These are phyloP conservation scores for Glebionis coronaria DNA, from an alignment of 129 eudicot genomes.

Conservation along the genomic window DNA sequence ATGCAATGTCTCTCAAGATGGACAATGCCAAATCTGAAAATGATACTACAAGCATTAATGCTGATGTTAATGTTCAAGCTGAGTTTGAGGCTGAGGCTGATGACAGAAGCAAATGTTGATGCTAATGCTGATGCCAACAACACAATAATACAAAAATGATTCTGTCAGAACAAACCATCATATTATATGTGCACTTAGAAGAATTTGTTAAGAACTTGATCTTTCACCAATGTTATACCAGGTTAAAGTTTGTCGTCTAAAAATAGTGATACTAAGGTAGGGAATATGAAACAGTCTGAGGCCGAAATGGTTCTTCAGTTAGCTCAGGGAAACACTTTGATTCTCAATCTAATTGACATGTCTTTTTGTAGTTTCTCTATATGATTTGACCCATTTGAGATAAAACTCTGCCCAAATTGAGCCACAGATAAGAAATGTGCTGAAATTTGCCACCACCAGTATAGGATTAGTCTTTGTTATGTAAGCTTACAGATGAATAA, in stretches of 20 bases:
- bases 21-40: conserved; percentile 31
- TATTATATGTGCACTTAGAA: conserved; percentile 62
- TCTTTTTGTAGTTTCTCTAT: too few species aligned
- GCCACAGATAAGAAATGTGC: neutral
- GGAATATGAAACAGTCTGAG: neutral
- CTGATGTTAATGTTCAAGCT: conserved; percentile 40
- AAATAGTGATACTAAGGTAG: neutral
- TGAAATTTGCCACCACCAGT: neutral
- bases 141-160: conserved; percentile 75
- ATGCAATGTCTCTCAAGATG: conserved; percentile 31
- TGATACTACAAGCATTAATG: conserved; percentile 16
- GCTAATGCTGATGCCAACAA: conserved; percentile 39
- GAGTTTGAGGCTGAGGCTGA: conserved; percentile 58
- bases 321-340: too few species aligned
- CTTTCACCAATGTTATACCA: conserved; percentile 98
- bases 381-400: too few species aligned
- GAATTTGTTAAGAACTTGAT: conserved; percentile 83
- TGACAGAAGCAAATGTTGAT: neutral
- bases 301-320: too few species aligned
- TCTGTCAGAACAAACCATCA: conserved; percentile 75
- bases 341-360: neutral
- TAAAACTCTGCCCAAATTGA: neutral
- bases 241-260: conserved; percentile 42
- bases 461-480: neutral
- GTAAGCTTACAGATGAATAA: conserved; percentile 15